phyloP scores from a whole-genome alignment of 768 basidiomycete species.

The Russula olivacea region DNA sequence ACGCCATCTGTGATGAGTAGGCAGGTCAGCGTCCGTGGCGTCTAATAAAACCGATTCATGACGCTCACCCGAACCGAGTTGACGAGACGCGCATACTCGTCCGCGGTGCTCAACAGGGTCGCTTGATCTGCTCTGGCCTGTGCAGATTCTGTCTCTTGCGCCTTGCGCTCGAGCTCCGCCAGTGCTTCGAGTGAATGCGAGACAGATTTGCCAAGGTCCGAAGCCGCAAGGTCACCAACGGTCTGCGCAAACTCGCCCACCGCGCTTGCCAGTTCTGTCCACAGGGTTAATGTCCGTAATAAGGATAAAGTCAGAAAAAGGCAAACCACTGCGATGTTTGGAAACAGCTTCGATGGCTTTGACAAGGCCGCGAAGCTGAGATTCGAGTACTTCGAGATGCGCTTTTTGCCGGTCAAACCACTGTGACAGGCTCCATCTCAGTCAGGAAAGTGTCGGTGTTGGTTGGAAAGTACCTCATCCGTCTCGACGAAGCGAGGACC shows the following conservation, averaged over 20 bases:
- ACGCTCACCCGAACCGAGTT: constrained; percentile 72
- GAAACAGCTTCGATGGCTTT: constrained; percentile 84
- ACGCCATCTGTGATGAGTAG: constrained; percentile 57
- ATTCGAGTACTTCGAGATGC: constrained; percentile 85
- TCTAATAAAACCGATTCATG: background rate
- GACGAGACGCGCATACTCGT: constrained; percentile 91
- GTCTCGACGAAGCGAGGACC: constrained; percentile 84
- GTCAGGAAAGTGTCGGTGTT: background rate
- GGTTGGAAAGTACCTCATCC: constrained; percentile 55
- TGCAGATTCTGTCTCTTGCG: constrained; percentile 63
- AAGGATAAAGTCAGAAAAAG: background rate
- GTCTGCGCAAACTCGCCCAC: constrained; percentile 78
- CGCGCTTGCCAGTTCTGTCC: constrained; percentile 57
- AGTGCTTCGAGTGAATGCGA: constrained; percentile 63
- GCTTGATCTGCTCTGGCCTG: constrained; percentile 81
- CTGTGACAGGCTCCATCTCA: constrained; percentile 35
- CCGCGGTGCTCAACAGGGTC: constrained; percentile 76
- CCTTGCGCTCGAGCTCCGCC: constrained; percentile 66
- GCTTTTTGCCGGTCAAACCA: constrained; percentile 89
- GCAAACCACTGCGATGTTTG: constrained; percentile 66
- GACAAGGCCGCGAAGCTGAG: constrained; percentile 78
- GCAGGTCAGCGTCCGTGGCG: background rate
- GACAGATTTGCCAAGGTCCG: constrained; percentile 71
- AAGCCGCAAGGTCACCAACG: constrained; percentile 60
- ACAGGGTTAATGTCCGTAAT: background rate